Conservation (phyloP, 371 early-diverging fungal species). For the Batkoa obscura region DNA sequence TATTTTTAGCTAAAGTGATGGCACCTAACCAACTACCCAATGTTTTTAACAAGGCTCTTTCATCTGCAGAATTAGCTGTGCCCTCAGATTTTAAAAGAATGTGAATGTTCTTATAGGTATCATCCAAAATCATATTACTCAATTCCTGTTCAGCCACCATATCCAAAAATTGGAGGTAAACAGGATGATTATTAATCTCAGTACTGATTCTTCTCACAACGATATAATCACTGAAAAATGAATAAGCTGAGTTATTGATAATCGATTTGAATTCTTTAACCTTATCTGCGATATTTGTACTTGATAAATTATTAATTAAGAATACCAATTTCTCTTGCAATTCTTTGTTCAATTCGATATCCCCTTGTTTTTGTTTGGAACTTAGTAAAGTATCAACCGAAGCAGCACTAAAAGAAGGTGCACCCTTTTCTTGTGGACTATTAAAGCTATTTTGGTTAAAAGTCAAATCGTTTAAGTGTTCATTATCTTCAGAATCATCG, state of each 20-base stretch:
- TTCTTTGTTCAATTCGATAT: slow-evolving; percentile 42
- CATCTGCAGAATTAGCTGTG: slow-evolving; percentile 73
- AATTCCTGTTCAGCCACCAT: slow-evolving; percentile 36
- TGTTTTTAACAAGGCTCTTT: slow-evolving; percentile 78
- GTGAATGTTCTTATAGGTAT: slow-evolving; percentile 71
- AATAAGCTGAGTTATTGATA: slow-evolving; percentile 38
- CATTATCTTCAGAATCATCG: not conserved
- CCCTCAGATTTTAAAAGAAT: slow-evolving; percentile 81
- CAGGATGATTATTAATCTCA: slow-evolving; percentile 84
- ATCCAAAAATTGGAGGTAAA: slow-evolving; percentile 67
- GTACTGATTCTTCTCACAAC: slow-evolving; percentile 85
- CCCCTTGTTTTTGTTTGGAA: slow-evolving; percentile 16
- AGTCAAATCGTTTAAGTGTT: slow-evolving; percentile 10
- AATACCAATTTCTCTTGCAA: slow-evolving; percentile 87
- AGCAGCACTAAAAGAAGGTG: slow-evolving; percentile 41
- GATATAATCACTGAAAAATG: slow-evolving; percentile 83
- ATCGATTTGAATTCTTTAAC: slow-evolving; percentile 52
- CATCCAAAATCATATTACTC: slow-evolving; percentile 53
- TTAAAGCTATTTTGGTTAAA: slow-evolving; percentile 9
- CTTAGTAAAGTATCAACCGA: slow-evolving; percentile 24
- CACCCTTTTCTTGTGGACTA: no score
- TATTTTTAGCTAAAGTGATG: slow-evolving; percentile 83
- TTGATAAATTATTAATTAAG: slow-evolving; percentile 86
- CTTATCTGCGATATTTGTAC: slow-evolving; percentile 66
- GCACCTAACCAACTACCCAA: slow-evolving; percentile 93